A percentile compares a stretch with the other conserved stretches of the same genome.
Conservation (phyloP, 495 filamentous ascomycete genomes). For the Elasticomyces elasticus region DNA sequence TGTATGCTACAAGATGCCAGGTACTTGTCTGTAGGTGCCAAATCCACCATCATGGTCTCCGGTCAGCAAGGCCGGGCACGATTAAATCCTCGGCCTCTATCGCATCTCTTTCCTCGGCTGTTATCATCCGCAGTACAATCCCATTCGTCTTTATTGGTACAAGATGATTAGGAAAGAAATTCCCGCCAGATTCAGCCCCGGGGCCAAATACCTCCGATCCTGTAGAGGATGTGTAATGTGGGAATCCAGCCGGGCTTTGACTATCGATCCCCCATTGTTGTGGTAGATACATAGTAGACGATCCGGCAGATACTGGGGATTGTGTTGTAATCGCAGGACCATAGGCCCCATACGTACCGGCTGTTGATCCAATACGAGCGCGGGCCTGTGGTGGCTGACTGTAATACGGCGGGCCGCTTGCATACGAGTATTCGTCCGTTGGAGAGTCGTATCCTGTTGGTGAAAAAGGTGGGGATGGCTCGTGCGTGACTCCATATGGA, state of each 20-base stretch:
- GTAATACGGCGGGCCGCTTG: slow-evolving; percentile 7
- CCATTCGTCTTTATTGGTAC: not conserved
- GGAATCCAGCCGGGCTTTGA: slow-evolving; percentile 1
- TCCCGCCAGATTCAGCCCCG: not conserved
- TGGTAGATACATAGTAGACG: slow-evolving; percentile 8
- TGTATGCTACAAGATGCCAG: no score
- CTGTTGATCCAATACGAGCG: not conserved
- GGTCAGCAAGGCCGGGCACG: not conserved
- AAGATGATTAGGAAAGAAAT: not conserved
- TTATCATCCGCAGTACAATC: not conserved
- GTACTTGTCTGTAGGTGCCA: no score
- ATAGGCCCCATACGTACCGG: not conserved
- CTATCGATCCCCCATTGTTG: not conserved
- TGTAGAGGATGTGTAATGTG: not conserved
- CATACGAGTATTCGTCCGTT: slow-evolving; percentile 2
- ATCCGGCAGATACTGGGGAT: slow-evolving; percentile 15
- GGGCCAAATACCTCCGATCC: not conserved
- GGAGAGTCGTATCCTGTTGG: slow-evolving; percentile 12
- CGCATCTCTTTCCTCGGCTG: slow-evolving; percentile 11
- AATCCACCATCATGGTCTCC: no score
- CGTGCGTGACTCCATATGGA: not conserved
- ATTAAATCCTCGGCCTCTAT: slow-evolving; percentile 11
- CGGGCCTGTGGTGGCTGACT: slow-evolving; percentile 7
- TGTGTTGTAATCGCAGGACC: not conserved
- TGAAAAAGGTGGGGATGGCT: slow-evolving; percentile 13